Evolutionary conservation across 2,329 filamentous ascomycete genomes (phyloP).

Genomic region (Pyrenophora seminiperda): DNA sequence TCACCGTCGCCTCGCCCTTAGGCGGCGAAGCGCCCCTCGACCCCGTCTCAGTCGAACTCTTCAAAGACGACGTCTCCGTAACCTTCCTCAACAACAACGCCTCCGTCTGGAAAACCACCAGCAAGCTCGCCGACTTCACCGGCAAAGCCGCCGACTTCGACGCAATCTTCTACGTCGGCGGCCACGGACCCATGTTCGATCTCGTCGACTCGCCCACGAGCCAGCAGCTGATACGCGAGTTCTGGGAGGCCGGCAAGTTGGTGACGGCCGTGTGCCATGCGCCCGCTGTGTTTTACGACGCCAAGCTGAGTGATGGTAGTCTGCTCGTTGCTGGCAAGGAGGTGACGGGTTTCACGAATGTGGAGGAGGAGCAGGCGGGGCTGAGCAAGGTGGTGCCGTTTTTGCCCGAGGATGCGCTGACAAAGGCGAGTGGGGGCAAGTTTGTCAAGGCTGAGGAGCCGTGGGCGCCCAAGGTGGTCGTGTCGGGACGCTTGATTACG

Average conservation of each 20-base stretch:
- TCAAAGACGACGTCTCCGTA: constrained; percentile 55
- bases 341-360: constrained; percentile 65
- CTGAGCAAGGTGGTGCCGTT: constrained; percentile 61
- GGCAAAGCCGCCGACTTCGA: constrained; percentile 65
- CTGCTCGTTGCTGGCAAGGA: constrained; percentile 61
- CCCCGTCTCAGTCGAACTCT: constrained; percentile 43
- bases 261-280: constrained; percentile 73
- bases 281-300: constrained; percentile 66
- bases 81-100: constrained; percentile 58
- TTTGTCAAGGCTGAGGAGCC: constrained; percentile 62
- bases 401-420: constrained; percentile 62
- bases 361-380: constrained; percentile 58
- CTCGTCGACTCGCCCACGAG: constrained; percentile 63
- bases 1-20: constrained; percentile 48
- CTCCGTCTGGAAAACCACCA: constrained; percentile 67
- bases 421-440: constrained; percentile 57
- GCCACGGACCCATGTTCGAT: constrained; percentile 70
- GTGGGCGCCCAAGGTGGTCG: constrained; percentile 53
- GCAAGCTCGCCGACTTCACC: constrained; percentile 61
- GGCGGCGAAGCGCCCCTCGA: constrained; percentile 48
- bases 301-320: constrained; percentile 56
- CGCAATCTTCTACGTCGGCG: constrained; percentile 65
- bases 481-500: constrained; percentile 51
- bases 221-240: constrained; percentile 65
- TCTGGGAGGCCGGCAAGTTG: constrained; percentile 65